Conservation (phyloP, 805 yeast genomes). For the Kazachstania kunashirensis region DNA sequence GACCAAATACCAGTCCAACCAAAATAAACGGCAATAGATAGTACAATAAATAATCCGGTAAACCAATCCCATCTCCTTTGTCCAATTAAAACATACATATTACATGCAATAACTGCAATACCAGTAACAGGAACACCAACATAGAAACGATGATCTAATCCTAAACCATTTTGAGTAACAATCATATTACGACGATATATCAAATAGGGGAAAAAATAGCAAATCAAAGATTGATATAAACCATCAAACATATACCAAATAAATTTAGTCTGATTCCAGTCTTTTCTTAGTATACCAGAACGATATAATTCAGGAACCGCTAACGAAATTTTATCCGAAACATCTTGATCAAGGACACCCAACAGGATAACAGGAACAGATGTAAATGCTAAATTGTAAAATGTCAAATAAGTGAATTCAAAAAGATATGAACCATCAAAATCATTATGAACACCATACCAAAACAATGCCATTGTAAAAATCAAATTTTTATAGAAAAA, state of each 20-base stretch:
- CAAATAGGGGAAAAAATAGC: slow-evolving; percentile 67
- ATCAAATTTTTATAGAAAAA: slow-evolving; percentile 74
- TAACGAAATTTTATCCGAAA: slow-evolving; percentile 55
- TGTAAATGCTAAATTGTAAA: slow-evolving; percentile 75
- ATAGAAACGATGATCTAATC: slow-evolving; percentile 62
- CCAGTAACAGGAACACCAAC: slow-evolving; percentile 61
- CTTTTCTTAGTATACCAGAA: slow-evolving; percentile 63
- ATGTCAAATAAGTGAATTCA: slow-evolving; percentile 72
- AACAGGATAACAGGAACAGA: slow-evolving; percentile 70
- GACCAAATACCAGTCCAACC: slow-evolving; percentile 84
- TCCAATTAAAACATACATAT: slow-evolving; percentile 53
- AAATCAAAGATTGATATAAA: slow-evolving; percentile 61
- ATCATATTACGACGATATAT: slow-evolving; percentile 36
- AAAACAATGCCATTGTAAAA: slow-evolving; percentile 63
- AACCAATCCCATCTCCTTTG: slow-evolving; percentile 82
- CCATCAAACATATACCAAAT: slow-evolving; percentile 72
- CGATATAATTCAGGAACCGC: slow-evolving; percentile 67
- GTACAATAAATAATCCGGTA: slow-evolving; percentile 41
- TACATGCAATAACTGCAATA: slow-evolving; percentile 59
- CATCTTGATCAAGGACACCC: slow-evolving; percentile 78
- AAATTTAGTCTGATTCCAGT: slow-evolving; percentile 62
- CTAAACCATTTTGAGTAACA: slow-evolving; percentile 44
- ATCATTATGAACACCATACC: slow-evolving; percentile 68
- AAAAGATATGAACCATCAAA: slow-evolving; percentile 75
- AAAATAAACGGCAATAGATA: slow-evolving; percentile 52